Percentiles rank a stretch among this genome's conserved stretches.
phyloP scores from a whole-genome alignment of 345 rosid species.

The Acer yangbiense region DNA sequence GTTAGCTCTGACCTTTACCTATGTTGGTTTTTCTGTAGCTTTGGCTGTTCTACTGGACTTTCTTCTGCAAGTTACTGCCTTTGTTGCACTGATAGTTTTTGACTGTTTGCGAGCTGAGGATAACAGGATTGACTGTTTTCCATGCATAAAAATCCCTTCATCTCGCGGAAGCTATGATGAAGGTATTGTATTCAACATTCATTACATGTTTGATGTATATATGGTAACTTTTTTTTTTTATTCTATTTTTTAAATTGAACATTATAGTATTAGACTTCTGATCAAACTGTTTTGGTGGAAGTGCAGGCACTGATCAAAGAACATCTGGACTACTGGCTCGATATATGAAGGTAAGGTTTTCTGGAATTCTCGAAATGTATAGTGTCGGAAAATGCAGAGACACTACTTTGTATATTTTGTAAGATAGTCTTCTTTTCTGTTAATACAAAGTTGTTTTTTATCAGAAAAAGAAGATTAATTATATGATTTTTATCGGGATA shows the following conservation, averaged over 20 bases:
- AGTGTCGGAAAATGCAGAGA: background rate
- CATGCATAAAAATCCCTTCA: conserved; percentile 43
- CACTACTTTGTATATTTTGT: conserved; percentile 2
- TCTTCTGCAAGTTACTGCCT: conserved; percentile 66
- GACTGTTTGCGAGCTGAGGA: conserved; percentile 56
- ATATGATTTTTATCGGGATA: background rate
- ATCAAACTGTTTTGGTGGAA: conserved; percentile 13
- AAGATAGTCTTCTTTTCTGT: background rate
- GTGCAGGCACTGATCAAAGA: conserved; percentile 35
- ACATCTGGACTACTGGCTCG: conserved; percentile 47
- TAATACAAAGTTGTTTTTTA: background rate
- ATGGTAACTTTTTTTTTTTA: background rate
- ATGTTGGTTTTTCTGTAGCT: conserved; percentile 33
- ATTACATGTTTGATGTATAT: background rate
- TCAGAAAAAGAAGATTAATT: background rate
- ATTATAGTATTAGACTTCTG: conserved; percentile 11
- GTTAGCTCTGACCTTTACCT: background rate
- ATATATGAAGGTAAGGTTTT: conserved; percentile 54
- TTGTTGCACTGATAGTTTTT: conserved; percentile 58
- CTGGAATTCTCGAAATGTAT: background rate
- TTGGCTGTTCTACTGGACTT: conserved; percentile 66
- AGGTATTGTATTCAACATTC: conserved; percentile 32
- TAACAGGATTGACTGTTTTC: conserved; percentile 62
- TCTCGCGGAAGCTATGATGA: conserved; percentile 35
- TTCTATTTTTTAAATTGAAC: background rate